Conservation (phyloP, 2,329 filamentous ascomycete genomes). For the Talaromyces sp. region DNA sequence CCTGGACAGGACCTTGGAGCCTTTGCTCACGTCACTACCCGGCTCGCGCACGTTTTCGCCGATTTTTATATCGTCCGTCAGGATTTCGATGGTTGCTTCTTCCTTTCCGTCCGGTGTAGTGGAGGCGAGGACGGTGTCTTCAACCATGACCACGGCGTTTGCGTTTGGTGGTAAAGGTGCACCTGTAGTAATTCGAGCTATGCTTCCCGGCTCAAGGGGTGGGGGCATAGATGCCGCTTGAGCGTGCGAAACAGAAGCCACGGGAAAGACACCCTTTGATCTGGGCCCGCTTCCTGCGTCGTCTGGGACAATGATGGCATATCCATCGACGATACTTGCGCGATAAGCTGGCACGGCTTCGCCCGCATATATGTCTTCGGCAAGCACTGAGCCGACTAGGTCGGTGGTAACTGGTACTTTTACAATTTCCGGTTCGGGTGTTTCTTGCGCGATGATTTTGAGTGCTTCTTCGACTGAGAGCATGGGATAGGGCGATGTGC, state of each 20-base stretch:
- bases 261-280: constrained; percentile 78
- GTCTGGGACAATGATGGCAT: constrained; percentile 68
- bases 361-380: constrained; percentile 73
- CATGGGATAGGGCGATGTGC: constrained; percentile 91
- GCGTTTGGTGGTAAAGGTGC: constrained; percentile 86
- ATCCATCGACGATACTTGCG: constrained; percentile 95
- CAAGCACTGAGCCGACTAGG: constrained; percentile 75
- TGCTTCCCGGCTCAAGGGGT: constrained; percentile 67
- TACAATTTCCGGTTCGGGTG: constrained; percentile 61
- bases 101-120: constrained; percentile 78
- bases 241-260: constrained; percentile 83
- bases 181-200: constrained; percentile 91
- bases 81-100: constrained; percentile 83
- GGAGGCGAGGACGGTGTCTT: constrained; percentile 77
- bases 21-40: constrained; percentile 77
- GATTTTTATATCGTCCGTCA: constrained; percentile 69
- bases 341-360: constrained; percentile 91
- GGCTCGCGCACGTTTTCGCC: constrained; percentile 90
- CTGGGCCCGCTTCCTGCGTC: constrained; percentile 55
- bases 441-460: constrained; percentile 67
- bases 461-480: constrained; percentile 80
- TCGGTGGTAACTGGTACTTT: constrained; percentile 61
- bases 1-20: constrained; percentile 67
- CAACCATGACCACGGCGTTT: constrained; percentile 93
- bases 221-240: constrained; percentile 64